Conservation (phyloP, 1,284 basidiomycete genomes). For the Trichosporon inkin region DNA sequence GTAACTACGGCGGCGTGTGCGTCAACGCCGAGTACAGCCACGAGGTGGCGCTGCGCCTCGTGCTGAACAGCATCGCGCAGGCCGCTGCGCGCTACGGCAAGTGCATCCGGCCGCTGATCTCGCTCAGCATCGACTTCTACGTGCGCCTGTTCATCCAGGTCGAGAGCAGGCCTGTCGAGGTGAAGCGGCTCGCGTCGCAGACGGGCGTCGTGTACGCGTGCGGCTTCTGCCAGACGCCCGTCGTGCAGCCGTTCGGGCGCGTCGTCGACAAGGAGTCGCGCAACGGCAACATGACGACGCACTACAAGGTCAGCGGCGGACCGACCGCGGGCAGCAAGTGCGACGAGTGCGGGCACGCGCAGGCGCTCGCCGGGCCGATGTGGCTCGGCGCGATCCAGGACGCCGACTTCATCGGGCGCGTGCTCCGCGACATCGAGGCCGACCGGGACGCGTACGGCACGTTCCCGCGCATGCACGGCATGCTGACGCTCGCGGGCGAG, state of each 20-base stretch:
- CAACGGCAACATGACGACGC: slow-evolving; percentile 56
- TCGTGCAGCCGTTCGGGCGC: slow-evolving; percentile 73
- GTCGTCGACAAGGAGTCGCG: slow-evolving; percentile 56
- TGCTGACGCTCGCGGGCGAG: slow-evolving; percentile 87
- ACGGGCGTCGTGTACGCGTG: slow-evolving; percentile 77
- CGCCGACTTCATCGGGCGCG: slow-evolving; percentile 64
- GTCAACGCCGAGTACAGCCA: slow-evolving; percentile 91
- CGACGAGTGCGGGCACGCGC: slow-evolving; percentile 64
- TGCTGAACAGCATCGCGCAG: slow-evolving; percentile 77
- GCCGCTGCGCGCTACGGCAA: slow-evolving; percentile 89
- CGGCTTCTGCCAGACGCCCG: slow-evolving; percentile 69
- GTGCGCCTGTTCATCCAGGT: slow-evolving; percentile 86
- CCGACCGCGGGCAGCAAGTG: slow-evolving; percentile 62
- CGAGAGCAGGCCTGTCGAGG: slow-evolving; percentile 70
- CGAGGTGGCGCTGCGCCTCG: slow-evolving; percentile 82
- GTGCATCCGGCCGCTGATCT: slow-evolving; percentile 84
- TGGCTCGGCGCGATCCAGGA: slow-evolving; percentile 90
- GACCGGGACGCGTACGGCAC: slow-evolving; percentile 71
- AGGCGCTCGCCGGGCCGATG: slow-evolving; percentile 85
- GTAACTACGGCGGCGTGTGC: slow-evolving; percentile 93
- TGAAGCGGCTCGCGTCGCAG: slow-evolving; percentile 60
- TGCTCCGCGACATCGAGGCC: slow-evolving; percentile 65
- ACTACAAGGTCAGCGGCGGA: slow-evolving; percentile 69
- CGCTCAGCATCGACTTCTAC: slow-evolving; percentile 96
- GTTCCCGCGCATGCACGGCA: slow-evolving; percentile 80